Evolutionary conservation across 768 basidiomycete genomes (phyloP).

Genomic region (Austroboletus festivus): DNA sequence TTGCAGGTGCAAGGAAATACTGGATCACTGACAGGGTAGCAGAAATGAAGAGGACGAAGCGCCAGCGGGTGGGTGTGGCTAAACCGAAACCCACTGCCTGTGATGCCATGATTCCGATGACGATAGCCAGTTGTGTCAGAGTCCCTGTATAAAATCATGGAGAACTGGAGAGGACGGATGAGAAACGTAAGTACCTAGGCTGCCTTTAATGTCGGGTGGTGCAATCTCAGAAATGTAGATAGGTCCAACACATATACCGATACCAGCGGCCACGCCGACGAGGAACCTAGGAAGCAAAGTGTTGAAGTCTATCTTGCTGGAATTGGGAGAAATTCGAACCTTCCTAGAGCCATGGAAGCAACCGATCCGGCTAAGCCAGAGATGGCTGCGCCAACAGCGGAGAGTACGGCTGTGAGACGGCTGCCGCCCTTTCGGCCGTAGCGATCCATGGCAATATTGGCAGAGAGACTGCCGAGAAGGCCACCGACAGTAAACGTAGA

Average conservation of each 20-base stretch:
- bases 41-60: conserved; percentile 65
- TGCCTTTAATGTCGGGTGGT: conserved; percentile 71
- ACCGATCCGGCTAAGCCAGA: conserved; percentile 65
- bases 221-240: conserved; percentile 85
- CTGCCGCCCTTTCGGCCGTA: conserved; percentile 71
- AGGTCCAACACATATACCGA: conserved; percentile 77
- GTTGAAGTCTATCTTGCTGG: neutral
- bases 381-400: conserved; percentile 57
- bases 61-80: conserved; percentile 68
- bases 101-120: conserved; percentile 83
- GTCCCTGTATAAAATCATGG: conserved; percentile 47
- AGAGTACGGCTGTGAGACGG: conserved; percentile 52
- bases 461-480: conserved; percentile 67
- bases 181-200: conserved; percentile 50
- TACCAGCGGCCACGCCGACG: conserved; percentile 67
- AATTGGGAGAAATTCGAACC: conserved; percentile 39
- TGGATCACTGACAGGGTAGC: conserved; percentile 54
- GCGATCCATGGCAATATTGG: conserved; percentile 66
- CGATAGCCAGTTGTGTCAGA: conserved; percentile 78
- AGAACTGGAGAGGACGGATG: neutral
- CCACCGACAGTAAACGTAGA: conserved; percentile 87
- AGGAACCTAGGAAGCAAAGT: conserved; percentile 43
- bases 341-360: conserved; percentile 56
- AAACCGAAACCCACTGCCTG: conserved; percentile 72
- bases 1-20: conserved; percentile 47